phyloP scores from a whole-genome alignment of 805 yeast species.

The Grigorovia transvaalensis region DNA sequence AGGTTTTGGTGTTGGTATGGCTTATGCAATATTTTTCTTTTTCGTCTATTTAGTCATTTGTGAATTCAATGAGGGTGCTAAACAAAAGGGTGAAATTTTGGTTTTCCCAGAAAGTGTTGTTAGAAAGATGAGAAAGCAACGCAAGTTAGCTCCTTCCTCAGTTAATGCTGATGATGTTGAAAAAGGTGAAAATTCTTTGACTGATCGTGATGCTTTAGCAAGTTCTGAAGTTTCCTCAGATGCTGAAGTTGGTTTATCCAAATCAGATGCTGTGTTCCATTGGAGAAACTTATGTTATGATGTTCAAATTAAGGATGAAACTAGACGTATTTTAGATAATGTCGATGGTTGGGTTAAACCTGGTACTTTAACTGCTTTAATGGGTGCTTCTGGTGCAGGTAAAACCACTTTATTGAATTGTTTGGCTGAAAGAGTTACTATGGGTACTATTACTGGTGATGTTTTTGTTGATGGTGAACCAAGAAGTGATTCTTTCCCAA shows the following conservation, averaged over 20 bases:
- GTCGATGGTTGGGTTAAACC: constrained; percentile 82
- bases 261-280: constrained; percentile 48
- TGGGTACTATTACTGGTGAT: constrained; percentile 63
- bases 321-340: constrained; percentile 48
- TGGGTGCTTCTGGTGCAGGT: constrained; percentile 79
- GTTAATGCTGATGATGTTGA: constrained; percentile 19
- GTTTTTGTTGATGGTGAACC: constrained; percentile 54
- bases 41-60: constrained; percentile 41
- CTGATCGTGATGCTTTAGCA: constrained; percentile 18
- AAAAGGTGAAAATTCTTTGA: constrained; percentile 9
- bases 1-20: constrained; percentile 52
- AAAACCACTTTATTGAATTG: constrained; percentile 65
- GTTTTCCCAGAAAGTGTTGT: constrained; percentile 45
- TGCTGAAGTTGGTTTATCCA: constrained; percentile 18
- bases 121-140: constrained; percentile 36
- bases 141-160: constrained; percentile 14
- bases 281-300: constrained; percentile 72
- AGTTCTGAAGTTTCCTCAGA: constrained; percentile 10
- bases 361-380: constrained; percentile 67
- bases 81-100: constrained; percentile 63
- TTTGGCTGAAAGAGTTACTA: constrained; percentile 57
- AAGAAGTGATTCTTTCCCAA: constrained; percentile 48
- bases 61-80: constrained; percentile 51
- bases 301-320: constrained; percentile 50
- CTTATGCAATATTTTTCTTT: constrained; percentile 45